A percentile compares a stretch with the other conserved stretches of the same genome.
phyloP scores from a whole-genome alignment of 768 basidiomycete species.

The Auricularia heimuer region DNA sequence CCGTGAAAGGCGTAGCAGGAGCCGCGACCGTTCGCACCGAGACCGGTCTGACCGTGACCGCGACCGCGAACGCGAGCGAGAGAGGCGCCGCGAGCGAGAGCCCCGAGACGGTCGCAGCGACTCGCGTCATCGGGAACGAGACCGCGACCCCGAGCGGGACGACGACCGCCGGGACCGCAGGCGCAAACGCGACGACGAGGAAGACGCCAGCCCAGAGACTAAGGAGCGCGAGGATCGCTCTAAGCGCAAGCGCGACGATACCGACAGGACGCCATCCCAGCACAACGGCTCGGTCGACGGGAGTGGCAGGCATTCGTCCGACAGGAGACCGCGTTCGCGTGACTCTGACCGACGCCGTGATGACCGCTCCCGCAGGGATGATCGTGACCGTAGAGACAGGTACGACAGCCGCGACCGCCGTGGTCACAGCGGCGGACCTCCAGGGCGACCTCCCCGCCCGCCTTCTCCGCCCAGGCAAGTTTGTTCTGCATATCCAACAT shows the following conservation, averaged over 20 bases:
- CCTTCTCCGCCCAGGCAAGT: conserved; percentile 8
- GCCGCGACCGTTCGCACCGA: conserved; percentile 29
- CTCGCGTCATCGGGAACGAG: conserved; percentile 34
- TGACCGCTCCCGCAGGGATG: conserved; percentile 9
- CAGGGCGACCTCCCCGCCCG: conserved; percentile 29
- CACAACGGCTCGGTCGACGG: conserved; percentile 3
- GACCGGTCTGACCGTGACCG: conserved; percentile 24
- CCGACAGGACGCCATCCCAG: conserved; percentile 34
- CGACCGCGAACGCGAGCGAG: conserved; percentile 17
- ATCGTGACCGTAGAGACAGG: background rate
- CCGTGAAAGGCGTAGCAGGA: conserved; percentile 17
- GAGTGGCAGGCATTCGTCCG: conserved; percentile 4
- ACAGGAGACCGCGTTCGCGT: background rate
- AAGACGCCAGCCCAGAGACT: conserved; percentile 36
- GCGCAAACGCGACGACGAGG: conserved; percentile 59
- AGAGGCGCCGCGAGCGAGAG: conserved; percentile 33
- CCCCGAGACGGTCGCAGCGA: conserved; percentile 43
- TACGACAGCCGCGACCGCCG: conserved; percentile 18
- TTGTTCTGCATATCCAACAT: no score
- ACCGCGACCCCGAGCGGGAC: conserved; percentile 34
- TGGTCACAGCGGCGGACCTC: conserved; percentile 29
- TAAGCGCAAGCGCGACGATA: conserved; percentile 55
- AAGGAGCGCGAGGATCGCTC: conserved; percentile 43
- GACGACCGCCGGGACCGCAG: conserved; percentile 47
- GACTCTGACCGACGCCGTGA: conserved; percentile 7